phyloP scores from a whole-genome alignment of 164 flowering plant genomes.

The Euptelea pleiosperma region DNA sequence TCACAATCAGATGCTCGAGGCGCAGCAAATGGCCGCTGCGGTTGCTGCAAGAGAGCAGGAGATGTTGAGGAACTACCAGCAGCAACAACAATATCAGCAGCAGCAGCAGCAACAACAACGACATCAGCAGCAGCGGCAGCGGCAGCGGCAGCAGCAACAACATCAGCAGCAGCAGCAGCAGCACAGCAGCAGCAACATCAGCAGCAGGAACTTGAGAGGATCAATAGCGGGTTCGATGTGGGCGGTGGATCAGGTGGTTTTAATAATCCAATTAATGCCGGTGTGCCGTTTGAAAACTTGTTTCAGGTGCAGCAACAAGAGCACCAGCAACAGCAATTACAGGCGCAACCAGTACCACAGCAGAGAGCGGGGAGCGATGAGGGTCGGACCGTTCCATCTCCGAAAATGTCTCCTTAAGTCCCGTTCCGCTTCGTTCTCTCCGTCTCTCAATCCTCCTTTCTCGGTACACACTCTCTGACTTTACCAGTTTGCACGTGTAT shows the following conservation, averaged over 20 bases:
- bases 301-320: not conserved
- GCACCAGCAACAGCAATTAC: not conserved
- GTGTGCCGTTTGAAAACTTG: not conserved
- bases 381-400: constrained; percentile 17
- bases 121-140: too few relatives aligned
- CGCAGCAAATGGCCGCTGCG: constrained; percentile 11
- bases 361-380: constrained; percentile 15
- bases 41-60: constrained; percentile 22
- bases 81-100: too few relatives aligned
- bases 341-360: too few relatives aligned
- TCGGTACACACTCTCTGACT: constrained; percentile 6
- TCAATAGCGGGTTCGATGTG: constrained; percentile 9
- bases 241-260: not conserved
- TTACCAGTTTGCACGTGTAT: constrained; percentile 12
- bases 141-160: too few relatives aligned
- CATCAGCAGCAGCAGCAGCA: too few relatives aligned
- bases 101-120: too few relatives aligned
- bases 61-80: constrained; percentile 16
- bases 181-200: too few relatives aligned
- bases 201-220: constrained; percentile 15
- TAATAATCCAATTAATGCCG: constrained; percentile 11
- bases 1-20: constrained; percentile 5
- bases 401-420: constrained; percentile 17
- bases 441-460: not conserved
- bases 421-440: not conserved